Evolutionary conservation across 2,329 filamentous ascomycete species (phyloP).

Genomic region (Aspergillus texensis): DNA sequence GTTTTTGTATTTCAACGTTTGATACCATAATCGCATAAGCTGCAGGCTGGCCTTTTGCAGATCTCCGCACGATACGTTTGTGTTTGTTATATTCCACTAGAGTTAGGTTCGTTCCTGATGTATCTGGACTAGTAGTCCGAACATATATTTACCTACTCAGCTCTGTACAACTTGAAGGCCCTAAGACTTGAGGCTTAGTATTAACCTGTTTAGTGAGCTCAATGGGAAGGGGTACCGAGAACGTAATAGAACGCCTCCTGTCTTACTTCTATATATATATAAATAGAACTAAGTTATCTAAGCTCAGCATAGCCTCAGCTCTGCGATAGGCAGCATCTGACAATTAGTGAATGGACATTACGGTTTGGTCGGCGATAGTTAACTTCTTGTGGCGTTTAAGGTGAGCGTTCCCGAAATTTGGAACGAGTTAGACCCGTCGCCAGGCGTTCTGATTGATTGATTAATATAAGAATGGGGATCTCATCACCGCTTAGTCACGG

Average conservation of each 20-base stretch:
- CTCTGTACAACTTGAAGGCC: no score
- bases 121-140: neutral
- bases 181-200: no score
- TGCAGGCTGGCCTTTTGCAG: conserved; percentile 2
- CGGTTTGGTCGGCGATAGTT: neutral
- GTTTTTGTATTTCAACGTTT: neutral
- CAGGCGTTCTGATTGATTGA: neutral
- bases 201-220: no score
- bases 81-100: neutral
- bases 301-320: neutral
- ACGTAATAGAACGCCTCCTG: no score
- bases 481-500: neutral
- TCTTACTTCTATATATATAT: neutral
- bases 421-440: neutral
- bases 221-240: no score
- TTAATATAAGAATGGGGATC: neutral
- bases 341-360: neutral
- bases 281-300: neutral
- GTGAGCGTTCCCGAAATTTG: neutral
- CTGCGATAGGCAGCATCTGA: neutral
- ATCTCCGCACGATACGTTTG: neutral
- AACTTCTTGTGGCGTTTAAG: neutral
- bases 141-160: neutral
- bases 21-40: conserved; percentile 1
- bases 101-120: neutral